Conservation (phyloP, 495 filamentous ascomycete species). For the Hypoxylon cercidicola region DNA sequence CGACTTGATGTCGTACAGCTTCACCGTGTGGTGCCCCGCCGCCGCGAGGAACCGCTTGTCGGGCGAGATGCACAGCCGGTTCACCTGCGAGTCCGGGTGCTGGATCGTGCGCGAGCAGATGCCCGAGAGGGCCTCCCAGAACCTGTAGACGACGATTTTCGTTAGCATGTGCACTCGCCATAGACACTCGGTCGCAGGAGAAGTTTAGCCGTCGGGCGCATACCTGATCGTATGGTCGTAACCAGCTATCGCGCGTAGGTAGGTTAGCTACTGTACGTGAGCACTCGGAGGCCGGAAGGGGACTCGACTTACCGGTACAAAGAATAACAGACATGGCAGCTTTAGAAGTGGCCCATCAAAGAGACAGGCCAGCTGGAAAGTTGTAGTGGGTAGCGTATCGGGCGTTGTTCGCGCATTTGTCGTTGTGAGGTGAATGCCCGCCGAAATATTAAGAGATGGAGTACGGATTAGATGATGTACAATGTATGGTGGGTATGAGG, state of each 20-base stretch:
- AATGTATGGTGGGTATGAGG: too few relatives aligned
- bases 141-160: slow-evolving; percentile 59
- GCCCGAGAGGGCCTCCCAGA: slow-evolving; percentile 97
- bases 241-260: slow-evolving; percentile 70
- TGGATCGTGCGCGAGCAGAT: slow-evolving; percentile 98
- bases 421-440: not conserved
- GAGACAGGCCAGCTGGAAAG: slow-evolving; percentile 13
- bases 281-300: slow-evolving; percentile 5
- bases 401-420: slow-evolving; percentile 11
- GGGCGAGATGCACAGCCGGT: slow-evolving; percentile 96
- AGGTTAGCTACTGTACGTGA: slow-evolving; percentile 28
- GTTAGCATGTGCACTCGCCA: not conserved
- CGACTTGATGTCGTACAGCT: slow-evolving; percentile 97
- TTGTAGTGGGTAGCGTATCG: not conserved
- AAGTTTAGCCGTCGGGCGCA: slow-evolving; percentile 38
- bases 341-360: slow-evolving; percentile 19
- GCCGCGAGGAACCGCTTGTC: slow-evolving; percentile 97
- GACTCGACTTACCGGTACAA: slow-evolving; percentile 73
- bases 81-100: slow-evolving; percentile 97
- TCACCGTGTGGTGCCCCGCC: slow-evolving; percentile 92
- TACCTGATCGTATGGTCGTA: slow-evolving; percentile 99
- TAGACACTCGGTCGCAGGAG: not conserved
- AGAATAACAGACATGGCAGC: slow-evolving; percentile 84
- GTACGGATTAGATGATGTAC: too few relatives aligned
- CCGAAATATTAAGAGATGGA: too few relatives aligned